A percentile compares a stretch with the other conserved stretches of the same genome.
These are phyloP conservation scores for Magnaporthiopsis incrustans DNA, from an alignment of 2,329 filamentous ascomycete species.

Conservation along the genomic window DNA sequence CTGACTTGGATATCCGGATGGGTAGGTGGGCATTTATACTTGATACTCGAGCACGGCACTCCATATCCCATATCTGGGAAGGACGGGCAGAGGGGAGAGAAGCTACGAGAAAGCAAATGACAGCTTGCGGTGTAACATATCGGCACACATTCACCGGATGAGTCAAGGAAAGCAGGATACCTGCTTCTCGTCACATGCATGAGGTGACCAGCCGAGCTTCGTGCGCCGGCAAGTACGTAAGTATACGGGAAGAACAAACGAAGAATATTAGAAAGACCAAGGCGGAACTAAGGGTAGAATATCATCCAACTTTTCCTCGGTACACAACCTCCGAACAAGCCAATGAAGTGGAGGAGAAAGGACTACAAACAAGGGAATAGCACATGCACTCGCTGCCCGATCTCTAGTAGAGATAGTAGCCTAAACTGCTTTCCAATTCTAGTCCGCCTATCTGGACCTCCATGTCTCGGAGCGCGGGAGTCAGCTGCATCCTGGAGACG, in stretches of 20 bases:
- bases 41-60: background rate
- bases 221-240: too few species aligned
- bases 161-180: background rate
- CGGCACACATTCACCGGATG: too few species aligned
- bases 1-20: too few species aligned
- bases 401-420: slow-evolving; percentile 18
- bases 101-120: background rate
- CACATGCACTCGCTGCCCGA: background rate
- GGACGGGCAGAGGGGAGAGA: background rate
- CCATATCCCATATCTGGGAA: background rate
- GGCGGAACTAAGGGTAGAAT: background rate
- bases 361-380: background rate
- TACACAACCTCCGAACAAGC: background rate
- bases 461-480: slow-evolving; percentile 13
- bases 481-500: slow-evolving; percentile 13
- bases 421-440: slow-evolving; percentile 20
- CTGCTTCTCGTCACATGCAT: background rate
- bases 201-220: background rate
- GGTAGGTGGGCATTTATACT: too few species aligned
- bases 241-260: background rate
- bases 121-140: background rate
- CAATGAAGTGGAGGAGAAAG: background rate
- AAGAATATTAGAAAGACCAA: background rate
- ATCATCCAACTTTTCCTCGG: background rate
- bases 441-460: slow-evolving; percentile 18